Evolutionary conservation across 306 rosid genomes (phyloP).

Genomic region (Sophora flavescens): DNA sequence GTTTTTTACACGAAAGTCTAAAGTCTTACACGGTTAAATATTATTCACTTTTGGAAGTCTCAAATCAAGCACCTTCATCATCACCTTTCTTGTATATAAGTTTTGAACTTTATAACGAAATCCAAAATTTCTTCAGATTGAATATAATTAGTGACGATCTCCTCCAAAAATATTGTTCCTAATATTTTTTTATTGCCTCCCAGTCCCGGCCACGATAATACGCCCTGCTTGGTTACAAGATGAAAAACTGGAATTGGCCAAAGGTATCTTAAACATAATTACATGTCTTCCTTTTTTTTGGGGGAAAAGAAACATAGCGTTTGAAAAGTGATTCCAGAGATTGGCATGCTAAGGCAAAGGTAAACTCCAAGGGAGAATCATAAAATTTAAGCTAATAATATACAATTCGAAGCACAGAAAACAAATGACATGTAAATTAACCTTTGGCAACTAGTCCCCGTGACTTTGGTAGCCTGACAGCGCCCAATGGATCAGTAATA

Average conservation of each 20-base stretch:
- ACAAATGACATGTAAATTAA: slow-evolving; percentile 37
- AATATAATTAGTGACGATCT: too few species aligned
- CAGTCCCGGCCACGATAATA: too few species aligned
- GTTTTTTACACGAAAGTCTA: too few species aligned
- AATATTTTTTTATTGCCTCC: too few species aligned
- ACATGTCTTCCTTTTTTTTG: slow-evolving; percentile 3
- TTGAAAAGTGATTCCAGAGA: slow-evolving; percentile 1
- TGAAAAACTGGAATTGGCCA: neutral
- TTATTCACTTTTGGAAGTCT: too few species aligned
- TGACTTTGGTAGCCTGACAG: slow-evolving; percentile 75
- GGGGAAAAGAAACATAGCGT: neutral
- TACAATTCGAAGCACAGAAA: neutral
- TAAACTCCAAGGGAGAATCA: slow-evolving; percentile 23
- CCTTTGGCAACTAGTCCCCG: slow-evolving; percentile 84
- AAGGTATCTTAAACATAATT: neutral
- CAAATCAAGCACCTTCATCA: too few species aligned
- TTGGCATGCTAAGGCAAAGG: slow-evolving; percentile 14
- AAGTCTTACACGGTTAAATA: too few species aligned
- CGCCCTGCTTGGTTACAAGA: neutral
- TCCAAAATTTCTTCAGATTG: too few species aligned
- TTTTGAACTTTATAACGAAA: too few species aligned
- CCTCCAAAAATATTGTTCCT: too few species aligned
- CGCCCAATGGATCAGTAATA: slow-evolving; percentile 71
- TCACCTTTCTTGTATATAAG: too few species aligned
- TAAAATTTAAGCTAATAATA: neutral